Conservation (phyloP, 345 rosid species). For the Corchorus olitorius region DNA sequence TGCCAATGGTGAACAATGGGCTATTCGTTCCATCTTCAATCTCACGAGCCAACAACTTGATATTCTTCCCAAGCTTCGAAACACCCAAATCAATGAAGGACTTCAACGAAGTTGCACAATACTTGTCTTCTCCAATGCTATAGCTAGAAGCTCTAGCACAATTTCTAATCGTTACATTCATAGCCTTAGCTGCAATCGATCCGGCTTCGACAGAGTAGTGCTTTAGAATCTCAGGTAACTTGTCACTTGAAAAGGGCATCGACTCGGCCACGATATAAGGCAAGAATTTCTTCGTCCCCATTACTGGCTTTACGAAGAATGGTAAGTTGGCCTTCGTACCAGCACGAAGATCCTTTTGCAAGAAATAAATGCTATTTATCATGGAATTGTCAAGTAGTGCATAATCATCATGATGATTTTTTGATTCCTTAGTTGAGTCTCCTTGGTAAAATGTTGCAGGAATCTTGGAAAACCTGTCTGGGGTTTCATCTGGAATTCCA, state of each 20-base stretch:
- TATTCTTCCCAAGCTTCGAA: conserved; percentile 60
- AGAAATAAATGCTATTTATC: neutral
- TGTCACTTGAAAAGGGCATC: conserved; percentile 64
- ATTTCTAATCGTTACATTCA: conserved; percentile 52
- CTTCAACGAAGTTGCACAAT: conserved; percentile 72
- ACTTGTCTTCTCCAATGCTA: conserved; percentile 62
- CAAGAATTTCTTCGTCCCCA: conserved; percentile 45
- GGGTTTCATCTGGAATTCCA: no score
- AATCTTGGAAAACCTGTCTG: no score
- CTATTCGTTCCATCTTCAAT: conserved; percentile 26
- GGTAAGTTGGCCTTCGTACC: neutral
- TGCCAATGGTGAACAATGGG: neutral
- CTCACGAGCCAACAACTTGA: conserved; percentile 54
- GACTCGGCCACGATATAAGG: conserved; percentile 54
- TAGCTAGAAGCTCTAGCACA: conserved; percentile 47
- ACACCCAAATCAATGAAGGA: conserved; percentile 70
- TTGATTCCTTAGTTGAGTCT: no score
- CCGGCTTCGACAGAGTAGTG: conserved; percentile 49
- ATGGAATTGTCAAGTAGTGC: no score
- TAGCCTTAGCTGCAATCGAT: conserved; percentile 57
- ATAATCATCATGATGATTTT: no score
- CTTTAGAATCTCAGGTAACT: conserved; percentile 47
- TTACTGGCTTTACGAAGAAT: conserved; percentile 20
- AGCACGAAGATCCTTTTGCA: neutral
- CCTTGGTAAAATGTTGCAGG: no score